A percentile compares a stretch with the other conserved stretches of the same genome.
These are phyloP conservation scores for Saururus chinensis DNA, from an alignment of 164 flowering plant genomes.

Conservation along the genomic window DNA sequence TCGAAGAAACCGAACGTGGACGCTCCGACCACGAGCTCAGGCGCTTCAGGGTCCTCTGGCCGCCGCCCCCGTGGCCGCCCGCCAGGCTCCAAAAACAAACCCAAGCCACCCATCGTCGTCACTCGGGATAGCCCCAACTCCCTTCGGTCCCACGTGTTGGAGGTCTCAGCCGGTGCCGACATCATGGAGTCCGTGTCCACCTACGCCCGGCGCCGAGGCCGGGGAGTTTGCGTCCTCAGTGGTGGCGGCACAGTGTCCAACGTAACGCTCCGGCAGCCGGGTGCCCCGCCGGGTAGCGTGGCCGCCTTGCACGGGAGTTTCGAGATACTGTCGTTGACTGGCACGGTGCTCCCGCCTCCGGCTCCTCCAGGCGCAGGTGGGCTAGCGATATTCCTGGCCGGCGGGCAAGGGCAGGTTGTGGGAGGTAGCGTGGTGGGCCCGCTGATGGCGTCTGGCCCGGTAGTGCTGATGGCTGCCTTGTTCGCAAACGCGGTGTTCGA, in stretches of 20 bases:
- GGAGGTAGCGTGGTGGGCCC: constrained; percentile 25
- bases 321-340: constrained; percentile 22
- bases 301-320: constrained; percentile 21
- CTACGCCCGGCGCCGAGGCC: constrained; percentile 20
- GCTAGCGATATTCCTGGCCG: constrained; percentile 20
- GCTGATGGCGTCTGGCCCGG: constrained; percentile 21
- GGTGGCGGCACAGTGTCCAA: constrained; percentile 21
- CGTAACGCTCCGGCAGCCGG: constrained; percentile 21
- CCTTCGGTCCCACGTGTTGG: constrained; percentile 20
- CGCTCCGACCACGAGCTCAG: constrained; percentile 10
- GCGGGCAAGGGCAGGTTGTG: constrained; percentile 25
- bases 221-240: constrained; percentile 22
- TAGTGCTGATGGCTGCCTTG: constrained; percentile 23
- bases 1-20: constrained; percentile 1
- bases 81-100: constrained; percentile 27
- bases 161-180: constrained; percentile 22
- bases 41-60: constrained; percentile 2
- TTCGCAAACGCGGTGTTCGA: constrained; percentile 25
- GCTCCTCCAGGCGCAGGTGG: constrained; percentile 25
- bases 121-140: constrained; percentile 23
- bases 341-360: constrained; percentile 27
- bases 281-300: constrained; percentile 14
- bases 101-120: constrained; percentile 24
- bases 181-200: constrained; percentile 12
- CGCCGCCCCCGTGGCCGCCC: constrained; percentile 28